Percentiles rank a stretch among this genome's conserved stretches.
Evolutionary conservation across 306 rosid species (phyloP).

Genomic region (Lathyrus aphaca): DNA sequence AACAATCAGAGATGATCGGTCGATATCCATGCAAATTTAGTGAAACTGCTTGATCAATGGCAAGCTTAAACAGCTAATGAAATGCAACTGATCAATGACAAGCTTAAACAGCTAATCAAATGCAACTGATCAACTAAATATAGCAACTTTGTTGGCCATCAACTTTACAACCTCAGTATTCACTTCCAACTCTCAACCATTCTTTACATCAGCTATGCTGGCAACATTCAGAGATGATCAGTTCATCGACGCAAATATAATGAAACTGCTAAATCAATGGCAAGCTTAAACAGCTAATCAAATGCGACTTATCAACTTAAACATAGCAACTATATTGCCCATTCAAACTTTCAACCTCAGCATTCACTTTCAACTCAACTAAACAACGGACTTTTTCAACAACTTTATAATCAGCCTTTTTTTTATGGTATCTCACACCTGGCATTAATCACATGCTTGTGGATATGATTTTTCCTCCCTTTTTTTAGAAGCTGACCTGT

Average conservation of each 20-base stretch:
- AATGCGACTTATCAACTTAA: slow-evolving; percentile 90
- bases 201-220: slow-evolving; percentile 90
- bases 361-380: slow-evolving; percentile 94
- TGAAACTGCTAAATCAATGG: slow-evolving; percentile 96
- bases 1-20: slow-evolving; percentile 96
- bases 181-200: slow-evolving; percentile 90
- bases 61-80: slow-evolving; percentile 91
- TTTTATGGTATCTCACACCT: slow-evolving; percentile 87
- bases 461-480: slow-evolving; percentile 40
- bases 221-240: slow-evolving; percentile 98
- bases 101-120: slow-evolving; percentile 91
- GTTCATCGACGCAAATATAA: slow-evolving; percentile 93
- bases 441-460: slow-evolving; percentile 62
- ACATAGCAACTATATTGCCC: slow-evolving; percentile 97
- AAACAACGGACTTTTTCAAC: slow-evolving; percentile 98
- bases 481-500: slow-evolving; percentile 33
- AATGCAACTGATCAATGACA: slow-evolving; percentile 90
- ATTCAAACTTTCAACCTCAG: slow-evolving; percentile 93
- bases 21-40: slow-evolving; percentile 85
- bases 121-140: slow-evolving; percentile 92
- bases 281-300: slow-evolving; percentile 92
- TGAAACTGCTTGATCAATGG: slow-evolving; percentile 96
- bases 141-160: slow-evolving; percentile 97
- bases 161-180: slow-evolving; percentile 94
- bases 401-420: slow-evolving; percentile 82